phyloP scores from a whole-genome alignment of 768 basidiomycete species.

The Leccinum rimulosum region DNA sequence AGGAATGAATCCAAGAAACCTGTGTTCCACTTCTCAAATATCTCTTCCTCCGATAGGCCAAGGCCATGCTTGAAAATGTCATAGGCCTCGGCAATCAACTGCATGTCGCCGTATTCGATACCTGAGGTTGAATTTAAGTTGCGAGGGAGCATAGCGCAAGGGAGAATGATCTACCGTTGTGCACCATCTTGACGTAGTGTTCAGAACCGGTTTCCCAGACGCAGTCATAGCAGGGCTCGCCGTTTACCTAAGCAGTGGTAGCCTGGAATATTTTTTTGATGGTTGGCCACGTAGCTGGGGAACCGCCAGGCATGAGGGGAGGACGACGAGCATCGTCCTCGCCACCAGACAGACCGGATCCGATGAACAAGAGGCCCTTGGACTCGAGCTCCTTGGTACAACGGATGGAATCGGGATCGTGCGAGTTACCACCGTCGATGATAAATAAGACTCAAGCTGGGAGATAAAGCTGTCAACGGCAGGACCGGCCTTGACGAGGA shows the following conservation, averaged over 20 bases:
- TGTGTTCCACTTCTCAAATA: conserved; percentile 95
- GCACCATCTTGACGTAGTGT: conserved; percentile 99
- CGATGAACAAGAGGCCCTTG: conserved; percentile 95
- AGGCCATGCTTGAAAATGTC: conserved; percentile 98
- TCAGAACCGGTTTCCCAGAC: conserved; percentile 94
- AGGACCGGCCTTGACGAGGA: conserved; percentile 96
- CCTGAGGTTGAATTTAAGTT: conserved; percentile 46
- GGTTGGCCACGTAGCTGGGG: conserved; percentile 87
- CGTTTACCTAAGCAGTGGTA: conserved; percentile 90
- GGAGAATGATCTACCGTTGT: conserved; percentile 62
- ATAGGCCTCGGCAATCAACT: conserved; percentile 97
- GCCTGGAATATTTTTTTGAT: conserved; percentile 99
- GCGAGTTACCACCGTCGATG: conserved; percentile 99
- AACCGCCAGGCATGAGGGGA: conserved; percentile 99
- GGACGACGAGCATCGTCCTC: conserved; percentile 98
- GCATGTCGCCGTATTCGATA: conserved; percentile 99
- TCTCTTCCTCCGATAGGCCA: conserved; percentile 74
- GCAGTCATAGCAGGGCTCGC: conserved; percentile 99
- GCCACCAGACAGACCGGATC: conserved; percentile 98
- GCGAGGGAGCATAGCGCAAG: neutral
- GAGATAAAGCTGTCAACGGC: conserved; percentile 96
- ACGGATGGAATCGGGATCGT: conserved; percentile 97
- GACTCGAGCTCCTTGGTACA: conserved; percentile 89
- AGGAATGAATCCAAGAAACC: conserved; percentile 99
- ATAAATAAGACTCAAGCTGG: conserved; percentile 88